Evolutionary conservation across 1,284 basidiomycete genomes (phyloP).

Genomic region (Malassezia psittaci): DNA sequence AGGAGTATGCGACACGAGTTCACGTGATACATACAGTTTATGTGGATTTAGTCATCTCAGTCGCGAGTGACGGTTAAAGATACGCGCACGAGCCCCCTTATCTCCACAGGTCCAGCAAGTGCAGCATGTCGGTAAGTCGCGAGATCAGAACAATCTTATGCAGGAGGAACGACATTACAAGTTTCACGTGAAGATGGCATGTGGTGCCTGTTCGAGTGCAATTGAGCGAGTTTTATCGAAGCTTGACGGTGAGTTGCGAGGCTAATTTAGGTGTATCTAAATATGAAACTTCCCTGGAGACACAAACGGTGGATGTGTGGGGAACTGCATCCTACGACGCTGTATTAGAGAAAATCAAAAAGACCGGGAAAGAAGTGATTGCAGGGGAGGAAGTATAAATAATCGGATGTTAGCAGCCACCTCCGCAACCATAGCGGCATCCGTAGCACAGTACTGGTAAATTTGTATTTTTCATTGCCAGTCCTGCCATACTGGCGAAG

Average conservation of each 20-base stretch:
- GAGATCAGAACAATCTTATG: not conserved
- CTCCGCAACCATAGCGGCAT: constrained; percentile 64
- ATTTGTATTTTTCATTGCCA: constrained; percentile 64
- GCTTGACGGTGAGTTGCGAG: constrained; percentile 54
- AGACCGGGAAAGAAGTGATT: constrained; percentile 69
- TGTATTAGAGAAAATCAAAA: constrained; percentile 65
- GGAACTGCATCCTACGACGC: constrained; percentile 59
- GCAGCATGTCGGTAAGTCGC: constrained; percentile 1
- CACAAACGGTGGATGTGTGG: constrained; percentile 62
- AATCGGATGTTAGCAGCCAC: constrained; percentile 50
- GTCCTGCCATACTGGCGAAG: constrained; percentile 69
- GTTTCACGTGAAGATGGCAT: constrained; percentile 69
- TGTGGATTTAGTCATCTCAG: not conserved
- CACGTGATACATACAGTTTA: constrained; percentile 17
- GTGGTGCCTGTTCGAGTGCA: constrained; percentile 69
- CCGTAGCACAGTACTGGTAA: constrained; percentile 69
- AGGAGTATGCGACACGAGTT: not conserved
- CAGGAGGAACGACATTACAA: constrained; percentile 51
- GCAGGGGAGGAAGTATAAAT: not conserved
- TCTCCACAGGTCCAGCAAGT: not conserved
- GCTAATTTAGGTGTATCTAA: constrained; percentile 24
- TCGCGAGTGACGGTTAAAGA: not conserved
- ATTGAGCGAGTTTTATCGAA: constrained; percentile 63
- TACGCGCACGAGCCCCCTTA: not conserved
- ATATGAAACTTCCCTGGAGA: constrained; percentile 57